A percentile compares a stretch with the other conserved stretches of the same genome.
Evolutionary conservation across 345 rosid genomes (phyloP).

Genomic region (Clarkia xantiana): DNA sequence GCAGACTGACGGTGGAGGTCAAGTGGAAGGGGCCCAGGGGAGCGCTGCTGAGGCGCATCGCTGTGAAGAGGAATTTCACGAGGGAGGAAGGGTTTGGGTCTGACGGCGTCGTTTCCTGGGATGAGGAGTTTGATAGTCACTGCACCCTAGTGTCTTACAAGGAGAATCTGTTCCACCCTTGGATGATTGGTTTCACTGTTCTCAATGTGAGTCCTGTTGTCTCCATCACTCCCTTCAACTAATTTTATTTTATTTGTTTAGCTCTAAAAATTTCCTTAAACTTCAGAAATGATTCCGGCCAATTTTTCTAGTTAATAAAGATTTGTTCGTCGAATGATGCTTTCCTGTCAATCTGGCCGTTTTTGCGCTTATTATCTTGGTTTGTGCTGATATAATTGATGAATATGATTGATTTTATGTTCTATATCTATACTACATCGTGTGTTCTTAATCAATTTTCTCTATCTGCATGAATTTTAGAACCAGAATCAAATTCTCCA

Average conservation of each 20-base stretch:
- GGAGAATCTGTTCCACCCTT: constrained; percentile 65
- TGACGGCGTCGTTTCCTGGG: constrained; percentile 55
- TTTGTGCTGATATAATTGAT: no score
- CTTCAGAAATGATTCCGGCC: background rate
- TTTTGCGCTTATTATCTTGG: no score
- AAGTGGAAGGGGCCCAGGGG: constrained; percentile 92
- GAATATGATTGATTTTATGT: no score
- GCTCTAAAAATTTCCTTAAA: background rate
- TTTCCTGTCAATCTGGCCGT: no score
- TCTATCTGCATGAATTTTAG: no score
- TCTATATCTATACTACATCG: no score
- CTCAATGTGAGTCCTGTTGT: constrained; percentile 34
- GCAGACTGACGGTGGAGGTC: constrained; percentile 54
- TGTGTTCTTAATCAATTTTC: no score
- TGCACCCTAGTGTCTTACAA: constrained; percentile 63
- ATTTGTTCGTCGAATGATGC: no score
- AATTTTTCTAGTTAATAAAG: background rate
- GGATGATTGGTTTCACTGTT: constrained; percentile 88
- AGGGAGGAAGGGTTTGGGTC: constrained; percentile 33
- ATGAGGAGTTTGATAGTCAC: constrained; percentile 63
- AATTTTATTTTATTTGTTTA: background rate
- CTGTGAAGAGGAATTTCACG: constrained; percentile 74
- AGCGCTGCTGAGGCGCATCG: constrained; percentile 48
- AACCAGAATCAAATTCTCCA: no score
- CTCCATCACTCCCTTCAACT: background rate